Base-by-base conservation (phyloP, 2,329 filamentous ascomycete genomes). In the Endoconidiophora polonica region DNA sequence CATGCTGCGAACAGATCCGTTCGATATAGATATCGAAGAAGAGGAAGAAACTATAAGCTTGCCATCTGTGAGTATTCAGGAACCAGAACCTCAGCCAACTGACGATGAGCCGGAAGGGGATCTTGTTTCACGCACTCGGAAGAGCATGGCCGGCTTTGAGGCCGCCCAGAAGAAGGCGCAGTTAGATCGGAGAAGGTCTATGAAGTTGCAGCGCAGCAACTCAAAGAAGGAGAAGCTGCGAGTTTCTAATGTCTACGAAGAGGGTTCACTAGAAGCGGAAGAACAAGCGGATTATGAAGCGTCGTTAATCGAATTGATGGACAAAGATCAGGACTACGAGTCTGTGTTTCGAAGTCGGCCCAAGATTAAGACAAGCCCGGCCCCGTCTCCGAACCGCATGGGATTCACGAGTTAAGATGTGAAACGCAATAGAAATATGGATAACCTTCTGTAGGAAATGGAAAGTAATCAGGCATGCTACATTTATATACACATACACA, bases 271-370 rank as follows among this genome's bases (percentile, higher is more conserved):
- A 5, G 22, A 16, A 16, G 48, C 20, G 9, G 41, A 44, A 16
- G 52, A 48, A 9, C 6, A 45, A 23, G 20, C 40, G 5, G 63
- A 57, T 36, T 59, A 62, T 29, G 59, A 63, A n/a, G 58, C 63
- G 22, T 70, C 77, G 1, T 71, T 83, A 6, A 70, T 90, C 59
- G 74, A 81, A 55, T 65, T 94, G 39, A 79, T 94, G 51, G 72
- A 56, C 14, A 72, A 53, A 14, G 73, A 80, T 49, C 79, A 86
- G 56, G 86, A 93, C 54, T 83, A 86, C 62, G 81, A 83, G 53
- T 82, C 81, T 23, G 81, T 94, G 1, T 95, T 95, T 62, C 85
- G 81, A 65, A 88, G 84, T 55, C 67, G 88, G 56, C 88, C 88
- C 0, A 83, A 79, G 62, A 77, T 95, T 56, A 80, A 81, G 55